phyloP scores from a whole-genome alignment of 208 protist genomes.

The Leishmania gerbilli region DNA sequence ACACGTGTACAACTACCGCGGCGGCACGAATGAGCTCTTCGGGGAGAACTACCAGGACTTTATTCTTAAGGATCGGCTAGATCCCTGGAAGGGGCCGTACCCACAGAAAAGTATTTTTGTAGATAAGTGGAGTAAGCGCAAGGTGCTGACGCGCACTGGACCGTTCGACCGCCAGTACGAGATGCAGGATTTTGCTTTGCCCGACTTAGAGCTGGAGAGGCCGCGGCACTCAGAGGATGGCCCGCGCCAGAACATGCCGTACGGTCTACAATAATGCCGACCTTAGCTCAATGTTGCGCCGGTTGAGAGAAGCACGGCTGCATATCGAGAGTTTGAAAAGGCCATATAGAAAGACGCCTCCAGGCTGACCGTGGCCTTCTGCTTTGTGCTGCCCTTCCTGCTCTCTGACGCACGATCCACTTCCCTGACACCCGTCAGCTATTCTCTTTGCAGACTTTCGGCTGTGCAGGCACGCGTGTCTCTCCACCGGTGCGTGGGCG shows the following conservation, averaged over 20 bases:
- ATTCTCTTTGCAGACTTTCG: not conserved
- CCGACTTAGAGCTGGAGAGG: constrained; percentile 86
- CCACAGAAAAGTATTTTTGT: constrained; percentile 90
- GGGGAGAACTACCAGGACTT: constrained; percentile 83
- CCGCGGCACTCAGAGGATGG: constrained; percentile 80
- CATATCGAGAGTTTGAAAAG: too few species aligned
- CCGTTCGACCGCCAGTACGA: constrained; percentile 92
- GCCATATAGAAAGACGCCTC: not conserved
- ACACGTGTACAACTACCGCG: constrained; percentile 92
- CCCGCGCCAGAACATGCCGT: constrained; percentile 87
- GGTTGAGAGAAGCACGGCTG: not conserved
- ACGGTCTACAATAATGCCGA: constrained; percentile 71
- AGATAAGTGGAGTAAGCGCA: constrained; percentile 93
- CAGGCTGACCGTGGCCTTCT: not conserved
- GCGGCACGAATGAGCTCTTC: constrained; percentile 90
- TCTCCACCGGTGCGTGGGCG: too few species aligned
- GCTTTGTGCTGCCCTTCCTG: not conserved
- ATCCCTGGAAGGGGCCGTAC: constrained; percentile 91
- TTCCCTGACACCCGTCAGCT: not conserved
- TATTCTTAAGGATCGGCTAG: constrained; percentile 65
- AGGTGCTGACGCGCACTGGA: constrained; percentile 81
- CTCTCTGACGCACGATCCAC: not conserved
- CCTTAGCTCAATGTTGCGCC: not conserved
- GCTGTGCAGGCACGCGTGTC: not conserved
- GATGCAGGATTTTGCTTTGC: constrained; percentile 92